phyloP scores from a whole-genome alignment of 2,329 filamentous ascomycete genomes.

The Graphiopsis chlorocephala region DNA sequence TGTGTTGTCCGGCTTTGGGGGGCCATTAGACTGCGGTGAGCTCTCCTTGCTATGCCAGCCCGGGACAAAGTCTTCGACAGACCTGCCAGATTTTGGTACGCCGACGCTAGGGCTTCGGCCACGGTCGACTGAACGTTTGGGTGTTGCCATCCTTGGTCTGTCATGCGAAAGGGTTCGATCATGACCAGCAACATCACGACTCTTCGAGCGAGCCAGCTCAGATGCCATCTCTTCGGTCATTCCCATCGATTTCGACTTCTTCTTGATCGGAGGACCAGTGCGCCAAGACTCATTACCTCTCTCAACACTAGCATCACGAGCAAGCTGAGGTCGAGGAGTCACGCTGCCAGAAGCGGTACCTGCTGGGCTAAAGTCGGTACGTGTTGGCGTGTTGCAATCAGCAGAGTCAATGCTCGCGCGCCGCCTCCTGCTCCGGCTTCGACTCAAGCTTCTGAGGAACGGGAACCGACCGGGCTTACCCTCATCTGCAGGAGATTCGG shows the following conservation, averaged over 20 bases:
- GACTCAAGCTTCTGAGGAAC: conserved; percentile 17
- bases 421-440: conserved; percentile 26
- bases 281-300: conserved; percentile 11
- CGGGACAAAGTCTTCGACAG: conserved; percentile 30
- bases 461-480: conserved; percentile 3
- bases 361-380: not conserved
- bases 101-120: conserved; percentile 16
- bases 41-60: conserved; percentile 28
- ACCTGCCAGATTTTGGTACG: conserved; percentile 16
- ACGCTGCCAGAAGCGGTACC: not conserved
- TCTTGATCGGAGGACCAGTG: not conserved
- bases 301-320: not conserved
- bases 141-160: conserved; percentile 15
- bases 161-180: conserved; percentile 2
- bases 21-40: conserved; percentile 13
- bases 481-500: not conserved
- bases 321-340: not conserved
- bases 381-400: conserved; percentile 14
- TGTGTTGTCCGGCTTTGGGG: conserved; percentile 8
- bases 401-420: conserved; percentile 10
- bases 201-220: conserved; percentile 26
- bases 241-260: conserved; percentile 20
- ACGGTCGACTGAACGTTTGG: conserved; percentile 10
- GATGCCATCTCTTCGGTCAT: conserved; percentile 25
- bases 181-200: conserved; percentile 21